A percentile compares a stretch with the other conserved stretches of the same genome.
Conservation (phyloP, 1,284 basidiomycete species). For the Trichosporon sp. region DNA sequence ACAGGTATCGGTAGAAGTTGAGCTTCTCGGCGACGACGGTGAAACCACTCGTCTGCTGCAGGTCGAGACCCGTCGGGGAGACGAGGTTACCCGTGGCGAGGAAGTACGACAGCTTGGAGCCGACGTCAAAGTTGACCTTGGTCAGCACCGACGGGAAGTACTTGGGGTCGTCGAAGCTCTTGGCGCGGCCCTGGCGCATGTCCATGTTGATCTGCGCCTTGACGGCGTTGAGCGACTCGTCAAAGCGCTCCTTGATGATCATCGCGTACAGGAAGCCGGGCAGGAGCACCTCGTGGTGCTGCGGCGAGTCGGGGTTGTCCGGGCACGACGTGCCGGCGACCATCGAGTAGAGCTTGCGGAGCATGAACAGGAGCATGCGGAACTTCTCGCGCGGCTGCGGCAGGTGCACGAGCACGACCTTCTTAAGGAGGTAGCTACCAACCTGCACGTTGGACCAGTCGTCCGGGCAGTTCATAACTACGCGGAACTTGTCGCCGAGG, state of each 20-base stretch:
- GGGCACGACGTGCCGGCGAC: slow-evolving; percentile 86
- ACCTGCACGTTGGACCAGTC: slow-evolving; percentile 85
- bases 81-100: slow-evolving; percentile 95
- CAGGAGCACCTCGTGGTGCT: slow-evolving; percentile 95
- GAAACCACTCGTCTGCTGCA: slow-evolving; percentile 96
- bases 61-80: slow-evolving; percentile 89
- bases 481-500: slow-evolving; percentile 95
- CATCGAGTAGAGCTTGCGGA: slow-evolving; percentile 89
- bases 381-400: slow-evolving; percentile 91
- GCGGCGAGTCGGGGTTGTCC: slow-evolving; percentile 98
- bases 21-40: slow-evolving; percentile 98
- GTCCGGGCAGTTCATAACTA: slow-evolving; percentile 85
- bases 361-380: slow-evolving; percentile 97
- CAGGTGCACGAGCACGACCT: slow-evolving; percentile 86
- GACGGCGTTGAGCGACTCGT: slow-evolving; percentile 78
- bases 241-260: slow-evolving; percentile 97
- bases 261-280: slow-evolving; percentile 91
- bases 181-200: slow-evolving; percentile 64
- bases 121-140: slow-evolving; percentile 87
- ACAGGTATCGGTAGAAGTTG: slow-evolving; percentile 97
- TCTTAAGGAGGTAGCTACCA: slow-evolving; percentile 78
- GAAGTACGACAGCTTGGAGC: slow-evolving; percentile 85
- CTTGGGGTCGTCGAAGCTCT: slow-evolving; percentile 81
- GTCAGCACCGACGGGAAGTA: slow-evolving; percentile 76
- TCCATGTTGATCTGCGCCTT: slow-evolving; percentile 70